Percentiles rank a stretch among this genome's conserved stretches.
Evolutionary conservation across 2,329 filamentous ascomycete genomes (phyloP).

Genomic region (Aureobasidium vineae): DNA sequence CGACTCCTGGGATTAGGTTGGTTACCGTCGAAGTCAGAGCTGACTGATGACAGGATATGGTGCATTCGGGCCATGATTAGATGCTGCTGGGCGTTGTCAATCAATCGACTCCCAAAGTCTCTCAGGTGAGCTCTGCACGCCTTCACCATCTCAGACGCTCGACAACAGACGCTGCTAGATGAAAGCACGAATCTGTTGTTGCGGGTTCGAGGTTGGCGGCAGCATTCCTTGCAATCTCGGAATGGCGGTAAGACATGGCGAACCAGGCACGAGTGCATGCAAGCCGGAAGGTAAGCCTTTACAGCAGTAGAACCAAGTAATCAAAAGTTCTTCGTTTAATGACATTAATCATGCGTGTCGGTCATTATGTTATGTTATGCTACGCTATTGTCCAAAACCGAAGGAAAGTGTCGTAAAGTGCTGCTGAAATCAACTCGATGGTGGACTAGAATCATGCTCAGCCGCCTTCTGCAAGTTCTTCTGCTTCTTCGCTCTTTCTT

Average conservation of each 20-base stretch:
- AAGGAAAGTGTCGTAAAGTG: background rate
- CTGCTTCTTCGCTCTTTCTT: constrained; percentile 61
- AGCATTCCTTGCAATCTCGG: background rate
- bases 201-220: background rate
- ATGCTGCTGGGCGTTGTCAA: background rate
- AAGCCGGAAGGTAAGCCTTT: background rate
- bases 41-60: background rate
- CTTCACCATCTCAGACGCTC: background rate
- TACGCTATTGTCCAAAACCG: background rate
- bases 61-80: background rate
- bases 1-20: constrained; percentile 2
- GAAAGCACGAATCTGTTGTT: constrained; percentile 3
- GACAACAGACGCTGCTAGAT: background rate
- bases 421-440: background rate
- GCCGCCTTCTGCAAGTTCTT: constrained; percentile 41
- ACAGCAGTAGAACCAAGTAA: background rate
- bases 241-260: background rate
- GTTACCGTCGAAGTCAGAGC: background rate
- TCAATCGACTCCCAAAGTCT: background rate
- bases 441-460: constrained; percentile 2
- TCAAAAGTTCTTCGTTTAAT: background rate
- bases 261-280: background rate
- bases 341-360: background rate
- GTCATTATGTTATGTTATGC: background rate
- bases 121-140: background rate